A percentile compares a stretch with the other conserved stretches of the same genome.
phyloP scores from a whole-genome alignment of 2,329 filamentous ascomycete genomes.

The Huntiella abstrusa region DNA sequence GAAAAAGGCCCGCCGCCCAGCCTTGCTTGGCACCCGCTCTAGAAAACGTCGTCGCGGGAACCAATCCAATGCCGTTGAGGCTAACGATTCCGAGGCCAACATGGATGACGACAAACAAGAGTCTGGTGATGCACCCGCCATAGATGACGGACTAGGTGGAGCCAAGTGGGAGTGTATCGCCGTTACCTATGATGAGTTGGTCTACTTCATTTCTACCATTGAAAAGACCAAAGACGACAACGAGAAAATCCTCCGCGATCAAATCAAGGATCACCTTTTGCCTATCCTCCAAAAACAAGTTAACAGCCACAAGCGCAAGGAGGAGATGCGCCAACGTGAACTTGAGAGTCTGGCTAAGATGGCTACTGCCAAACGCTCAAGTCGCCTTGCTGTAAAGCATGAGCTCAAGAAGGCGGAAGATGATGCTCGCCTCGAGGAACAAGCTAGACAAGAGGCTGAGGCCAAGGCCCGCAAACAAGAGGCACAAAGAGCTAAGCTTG shows the following conservation, averaged over 20 bases:
- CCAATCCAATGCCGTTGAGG: conserved; percentile 4
- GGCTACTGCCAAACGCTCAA: conserved; percentile 86
- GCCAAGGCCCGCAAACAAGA: conserved; percentile 50
- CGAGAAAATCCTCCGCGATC: conserved; percentile 57
- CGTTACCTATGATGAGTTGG: conserved; percentile 61
- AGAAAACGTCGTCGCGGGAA: conserved; percentile 43
- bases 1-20: conserved; percentile 16
- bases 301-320: conserved; percentile 53
- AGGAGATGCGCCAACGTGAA: conserved; percentile 54
- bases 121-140: conserved; percentile 16
- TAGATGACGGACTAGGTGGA: conserved; percentile 49
- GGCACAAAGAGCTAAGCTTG: conserved; percentile 31
- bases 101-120: conserved; percentile 2
- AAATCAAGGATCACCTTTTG: conserved; percentile 58
- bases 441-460: conserved; percentile 31
- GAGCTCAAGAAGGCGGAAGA: conserved; percentile 12
- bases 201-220: conserved; percentile 49
- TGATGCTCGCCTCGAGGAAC: conserved; percentile 12
- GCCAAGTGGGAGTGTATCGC: conserved; percentile 86
- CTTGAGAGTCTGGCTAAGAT: conserved; percentile 66
- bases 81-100: conserved; percentile 20
- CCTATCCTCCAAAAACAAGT: conserved; percentile 69
- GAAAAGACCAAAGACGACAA: conserved; percentile 64
- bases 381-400: conserved; percentile 49
- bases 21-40: conserved; percentile 37